These are phyloP conservation scores for Phyllosticta citribraziliensis DNA, from an alignment of 2,329 filamentous ascomycete species.

Conservation along the genomic window DNA sequence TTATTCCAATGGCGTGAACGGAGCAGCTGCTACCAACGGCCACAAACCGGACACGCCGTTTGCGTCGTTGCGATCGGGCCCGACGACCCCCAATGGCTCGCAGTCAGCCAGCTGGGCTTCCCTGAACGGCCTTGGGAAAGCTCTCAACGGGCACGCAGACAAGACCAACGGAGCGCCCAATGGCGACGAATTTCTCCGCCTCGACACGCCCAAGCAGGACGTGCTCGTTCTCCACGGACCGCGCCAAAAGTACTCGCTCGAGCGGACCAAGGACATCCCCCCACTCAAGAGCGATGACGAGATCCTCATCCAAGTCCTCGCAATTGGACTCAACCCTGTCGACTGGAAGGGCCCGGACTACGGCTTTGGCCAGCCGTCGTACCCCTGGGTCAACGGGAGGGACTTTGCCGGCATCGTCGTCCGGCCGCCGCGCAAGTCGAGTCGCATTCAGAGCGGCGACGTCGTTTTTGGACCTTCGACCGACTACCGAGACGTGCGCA, in stretches of 20 bases:
- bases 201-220: slow-evolving; percentile 14
- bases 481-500: slow-evolving; percentile 63
- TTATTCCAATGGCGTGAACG: not conserved
- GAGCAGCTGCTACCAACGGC: not conserved
- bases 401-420: slow-evolving; percentile 59
- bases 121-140: not conserved
- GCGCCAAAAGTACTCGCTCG: slow-evolving; percentile 3
- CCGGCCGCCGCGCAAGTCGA: slow-evolving; percentile 21
- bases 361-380: slow-evolving; percentile 57
- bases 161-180: not conserved
- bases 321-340: slow-evolving; percentile 65
- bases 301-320: slow-evolving; percentile 51
- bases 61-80: not conserved
- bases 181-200: slow-evolving; percentile 5
- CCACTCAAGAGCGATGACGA: slow-evolving; percentile 28
- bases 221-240: slow-evolving; percentile 4
- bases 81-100: not conserved
- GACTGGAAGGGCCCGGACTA: slow-evolving; percentile 67
- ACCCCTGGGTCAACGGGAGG: slow-evolving; percentile 60
- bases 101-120: not conserved
- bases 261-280: not conserved
- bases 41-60: not conserved
- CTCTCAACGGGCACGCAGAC: not conserved
- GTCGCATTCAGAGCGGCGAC: slow-evolving; percentile 35
- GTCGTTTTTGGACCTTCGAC: slow-evolving; percentile 54